Base-by-base conservation (phyloP, 306 rosid species). In the Mimosa pudica region DNA sequence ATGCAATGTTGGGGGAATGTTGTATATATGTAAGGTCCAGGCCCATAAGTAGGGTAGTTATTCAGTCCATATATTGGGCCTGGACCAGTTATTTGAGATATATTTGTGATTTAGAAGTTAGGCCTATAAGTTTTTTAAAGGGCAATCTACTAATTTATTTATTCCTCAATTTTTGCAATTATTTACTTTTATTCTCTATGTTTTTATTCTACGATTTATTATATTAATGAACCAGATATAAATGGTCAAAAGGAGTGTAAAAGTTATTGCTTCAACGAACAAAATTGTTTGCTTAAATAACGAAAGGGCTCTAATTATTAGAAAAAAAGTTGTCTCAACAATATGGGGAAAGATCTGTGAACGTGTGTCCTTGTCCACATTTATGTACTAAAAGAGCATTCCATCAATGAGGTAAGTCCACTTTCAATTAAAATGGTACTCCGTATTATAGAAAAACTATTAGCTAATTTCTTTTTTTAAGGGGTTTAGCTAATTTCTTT, bases 1-100 rank as follows among this genome's bases (percentile, higher is more conserved):
- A 48, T 79, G 54, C 70, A 70, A 20, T 65, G 74, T 47, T 65
- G 42, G 65, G 65, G 45, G 70, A 79, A 75, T 69, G 30, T 71
- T 75, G 82, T 63, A 30, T 74, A 10, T 30, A 38, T 38, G 42
- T 38, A 5, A 38, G 42, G 41, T 10, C 64, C 64, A 58, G 5
- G 64, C 35, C 35, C 33, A 58, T 20, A 12, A 57, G 11, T 58
- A 13, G 24, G 33, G 18, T 20, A 58, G 30, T 24, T 24, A 24
- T 24, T 24, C 30, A 24, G 30, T 24, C 30, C 30, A 24, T 24
- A 24, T 38, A 38, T 60, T 24, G 36, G 65, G 36, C 36, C 14
- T 9, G 36, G 4, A 0, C 6, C 35, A 7, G 9, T 8, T 57
- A 1, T 18, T 57, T 57, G 17, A 18, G 63, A 13, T 51, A 51